Evolutionary conservation across 495 filamentous ascomycete species (phyloP), one percentile per base, ranked within the genome.

Genomic region (Pyronema omphalodes): DNA sequence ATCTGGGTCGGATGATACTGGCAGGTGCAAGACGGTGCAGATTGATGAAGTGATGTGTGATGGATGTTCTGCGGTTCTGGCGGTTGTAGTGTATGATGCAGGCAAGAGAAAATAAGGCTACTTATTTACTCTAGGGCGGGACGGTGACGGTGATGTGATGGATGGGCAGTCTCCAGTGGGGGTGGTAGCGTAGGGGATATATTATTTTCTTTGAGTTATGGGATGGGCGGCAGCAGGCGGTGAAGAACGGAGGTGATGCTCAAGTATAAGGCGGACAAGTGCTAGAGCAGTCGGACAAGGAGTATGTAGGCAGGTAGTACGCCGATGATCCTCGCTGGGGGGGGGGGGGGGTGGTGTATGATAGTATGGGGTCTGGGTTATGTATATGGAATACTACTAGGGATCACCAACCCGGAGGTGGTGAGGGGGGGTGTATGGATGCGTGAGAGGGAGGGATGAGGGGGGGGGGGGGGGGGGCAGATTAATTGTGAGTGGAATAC

Each of bases 301-400:
- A 41, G 39, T 41, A 41, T 41, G 15, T 12, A 41, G 39, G 39
- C 39, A 41, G 39, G 39, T 41, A 41, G 39, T 41, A 41, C 39
- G 39, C 44, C 44, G 44, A 29, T 14, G 44, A 47, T 47, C 44
- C 44, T 47, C 44, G 44, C 44, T 47, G 44, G 44, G 44, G 44
- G 44, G 44, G 44, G 12, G 11, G 12, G 44, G 44, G 39, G 11
- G 15, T 1, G 39, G 39, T 1, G 23, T 29, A 29, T 29, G 23
- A 29, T 29, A 5, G 23, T 29, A 29, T 29, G 23, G 23, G 23
- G 23, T 29, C 23, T 29, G 23, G 23, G 23, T 29, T 41, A 41
- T 41, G 39, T 41, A 41, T 47, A 47, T 47, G 44, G 12, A 29
- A 29, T 29, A 29, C 23, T 29, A 29, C 23, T 29, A 29, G 23